Evolutionary conservation across 2,329 filamentous ascomycete genomes (phyloP), one percentile per base, ranked within the genome.

Genomic region (Zarea fungicola): DNA sequence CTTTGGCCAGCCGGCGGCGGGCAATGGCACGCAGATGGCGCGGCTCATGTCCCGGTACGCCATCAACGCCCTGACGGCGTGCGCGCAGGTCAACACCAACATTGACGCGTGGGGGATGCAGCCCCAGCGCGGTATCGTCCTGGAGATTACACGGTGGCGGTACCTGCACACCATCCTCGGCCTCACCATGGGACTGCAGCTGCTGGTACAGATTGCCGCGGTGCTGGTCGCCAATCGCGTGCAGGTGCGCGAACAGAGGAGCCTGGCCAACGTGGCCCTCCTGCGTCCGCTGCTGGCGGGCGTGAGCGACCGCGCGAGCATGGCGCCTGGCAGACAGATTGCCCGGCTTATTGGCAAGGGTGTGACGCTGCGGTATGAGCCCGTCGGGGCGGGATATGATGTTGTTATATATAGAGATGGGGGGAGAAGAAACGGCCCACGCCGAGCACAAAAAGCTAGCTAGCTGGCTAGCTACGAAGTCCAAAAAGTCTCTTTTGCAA

Each of bases 21-120:
- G 73, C 2, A 53, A 56, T 21, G 34, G 37, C 0, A 25, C 57
- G 0, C 48, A 45, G 0, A 70, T 78, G 58, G 73, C 65, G 4
- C 57, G 56, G 8, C 44, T 60, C 6, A 60, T 73, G 14, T 57
- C 66, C 1, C 53, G 60, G 1, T 75, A 68, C 44, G 58, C 66
- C 3, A 56, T 65, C 0, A 69, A 68, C 2, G 64, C 67, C 6
- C 51, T 71, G 1, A 64, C 60, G 35, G 54, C 63, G 16, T 60
- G 60, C 3, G 64, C 67, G 0, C 57, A 64, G 49, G 58, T 42
- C 29, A 67, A 67, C 53, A 25, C 51, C 2, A 46, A 53, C 21
- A 18, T 68, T 14, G 29, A 52, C 3, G 52, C 60, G 1, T 48
- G 52, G 1, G 68, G 67, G 3, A 48, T 58, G 19, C 53, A 58